These are phyloP conservation scores for Wickerhamomyces pijperi DNA, from an alignment of 805 yeast species.

Conservation along the genomic window DNA sequence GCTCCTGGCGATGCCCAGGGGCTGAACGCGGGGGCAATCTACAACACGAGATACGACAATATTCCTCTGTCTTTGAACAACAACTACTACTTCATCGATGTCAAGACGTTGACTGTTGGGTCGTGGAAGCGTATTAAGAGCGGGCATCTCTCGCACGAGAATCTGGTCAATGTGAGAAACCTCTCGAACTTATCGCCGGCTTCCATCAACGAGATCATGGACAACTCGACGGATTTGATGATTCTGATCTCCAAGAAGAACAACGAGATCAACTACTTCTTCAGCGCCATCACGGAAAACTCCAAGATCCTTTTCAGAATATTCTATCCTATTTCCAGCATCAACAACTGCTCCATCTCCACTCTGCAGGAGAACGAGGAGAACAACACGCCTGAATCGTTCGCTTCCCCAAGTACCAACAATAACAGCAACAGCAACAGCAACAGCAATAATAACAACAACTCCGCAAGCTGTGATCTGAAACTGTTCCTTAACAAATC, in stretches of 20 bases:
- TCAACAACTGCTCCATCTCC: slow-evolving; percentile 45
- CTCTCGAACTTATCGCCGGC: slow-evolving; percentile 58
- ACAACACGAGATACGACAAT: slow-evolving; percentile 22
- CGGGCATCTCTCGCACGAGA: slow-evolving; percentile 35
- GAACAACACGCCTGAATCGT: slow-evolving; percentile 16
- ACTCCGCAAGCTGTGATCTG: slow-evolving; percentile 28
- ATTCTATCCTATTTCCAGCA: slow-evolving; percentile 55
- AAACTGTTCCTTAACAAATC: slow-evolving; percentile 41
- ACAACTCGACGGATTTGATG: slow-evolving; percentile 52
- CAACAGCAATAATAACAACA: slow-evolving; percentile 14
- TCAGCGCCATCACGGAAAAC: slow-evolving; percentile 54
- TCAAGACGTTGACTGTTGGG: slow-evolving; percentile 61
- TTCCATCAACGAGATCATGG: slow-evolving; percentile 52
- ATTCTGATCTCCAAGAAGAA: slow-evolving; percentile 63
- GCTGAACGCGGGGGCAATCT: neutral
- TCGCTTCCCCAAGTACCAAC: slow-evolving; percentile 9
- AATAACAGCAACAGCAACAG: no score
- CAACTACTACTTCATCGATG: slow-evolving; percentile 57
- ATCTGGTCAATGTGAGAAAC: slow-evolving; percentile 27
- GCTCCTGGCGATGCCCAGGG: slow-evolving; percentile 3
- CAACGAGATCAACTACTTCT: slow-evolving; percentile 66
- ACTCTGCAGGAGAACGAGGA: slow-evolving; percentile 12
- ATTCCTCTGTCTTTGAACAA: slow-evolving; percentile 50
- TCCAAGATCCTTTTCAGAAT: slow-evolving; percentile 62
- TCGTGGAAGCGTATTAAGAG: slow-evolving; percentile 71